Evolutionary conservation across 371 early-diverging fungal species (phyloP).

Genomic region (Mortierella sp.): DNA sequence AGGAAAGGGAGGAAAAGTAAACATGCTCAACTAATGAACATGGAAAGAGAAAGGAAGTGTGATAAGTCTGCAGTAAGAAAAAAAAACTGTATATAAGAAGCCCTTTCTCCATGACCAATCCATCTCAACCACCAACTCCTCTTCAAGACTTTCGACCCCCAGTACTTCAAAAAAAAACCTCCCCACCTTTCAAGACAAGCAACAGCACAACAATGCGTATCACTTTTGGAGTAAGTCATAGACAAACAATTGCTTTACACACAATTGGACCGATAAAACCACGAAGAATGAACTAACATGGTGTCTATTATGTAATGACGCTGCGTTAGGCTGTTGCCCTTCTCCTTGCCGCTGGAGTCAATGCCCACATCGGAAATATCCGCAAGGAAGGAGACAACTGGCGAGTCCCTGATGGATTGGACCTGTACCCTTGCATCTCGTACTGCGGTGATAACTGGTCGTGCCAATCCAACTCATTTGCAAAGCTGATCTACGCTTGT

Average conservation of each 20-base stretch:
- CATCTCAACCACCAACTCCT: not conserved
- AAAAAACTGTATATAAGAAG: not conserved
- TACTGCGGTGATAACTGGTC: constrained; percentile 9
- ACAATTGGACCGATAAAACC: not conserved
- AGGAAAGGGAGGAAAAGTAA: not conserved
- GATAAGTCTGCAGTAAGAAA: not conserved
- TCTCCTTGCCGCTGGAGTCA: constrained; percentile 7
- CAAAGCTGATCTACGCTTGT: constrained; percentile 11
- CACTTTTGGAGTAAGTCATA: constrained; percentile 14
- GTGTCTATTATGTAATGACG: not conserved
- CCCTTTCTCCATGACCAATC: not conserved
- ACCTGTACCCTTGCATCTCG: constrained; percentile 13
- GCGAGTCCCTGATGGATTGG: constrained; percentile 13
- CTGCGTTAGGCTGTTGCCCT: too few relatives aligned
- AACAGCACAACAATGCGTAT: constrained; percentile 13
- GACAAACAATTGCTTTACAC: not conserved
- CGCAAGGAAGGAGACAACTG: not conserved
- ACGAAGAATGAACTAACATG: not conserved
- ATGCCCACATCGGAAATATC: constrained; percentile 1
- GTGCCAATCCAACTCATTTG: constrained; percentile 1
- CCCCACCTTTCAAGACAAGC: constrained; percentile 9
- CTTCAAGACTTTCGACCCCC: not conserved
- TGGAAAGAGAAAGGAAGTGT: not conserved
- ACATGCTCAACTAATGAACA: not conserved
- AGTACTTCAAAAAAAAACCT: not conserved